A percentile compares a stretch with the other conserved stretches of the same genome.
Evolutionary conservation across 352 stramenopile genomes (phyloP).

Genomic region (Pythium myriotylum): DNA sequence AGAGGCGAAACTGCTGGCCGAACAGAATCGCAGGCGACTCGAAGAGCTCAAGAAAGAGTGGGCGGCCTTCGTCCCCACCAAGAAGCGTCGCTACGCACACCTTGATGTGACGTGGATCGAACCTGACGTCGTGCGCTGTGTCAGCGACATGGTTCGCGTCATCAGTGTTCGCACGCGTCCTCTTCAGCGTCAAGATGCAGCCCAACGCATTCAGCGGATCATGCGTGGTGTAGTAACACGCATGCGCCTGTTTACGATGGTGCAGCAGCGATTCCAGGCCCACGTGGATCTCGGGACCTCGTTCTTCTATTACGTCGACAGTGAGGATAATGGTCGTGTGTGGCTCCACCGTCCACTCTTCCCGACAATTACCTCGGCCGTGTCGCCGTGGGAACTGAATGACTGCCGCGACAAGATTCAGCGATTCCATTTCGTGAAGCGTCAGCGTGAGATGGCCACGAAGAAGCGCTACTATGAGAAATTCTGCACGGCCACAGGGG

Average conservation of each 20-base stretch:
- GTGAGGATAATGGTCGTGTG: conserved; percentile 29
- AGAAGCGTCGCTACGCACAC: conserved; percentile 49
- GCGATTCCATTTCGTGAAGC: conserved; percentile 47
- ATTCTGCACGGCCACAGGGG: background rate
- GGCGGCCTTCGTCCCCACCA: conserved; percentile 40
- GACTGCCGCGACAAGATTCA: conserved; percentile 51
- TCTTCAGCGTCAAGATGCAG: conserved; percentile 45
- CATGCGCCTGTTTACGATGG: conserved; percentile 32
- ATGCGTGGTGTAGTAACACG: conserved; percentile 43
- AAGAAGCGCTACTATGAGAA: conserved; percentile 53
- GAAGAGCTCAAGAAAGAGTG: conserved; percentile 24
- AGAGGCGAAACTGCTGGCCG: conserved; percentile 23
- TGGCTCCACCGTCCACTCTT: conserved; percentile 51
- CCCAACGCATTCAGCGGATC: conserved; percentile 63
- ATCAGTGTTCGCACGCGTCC: conserved; percentile 33
- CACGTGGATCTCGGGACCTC: conserved; percentile 46
- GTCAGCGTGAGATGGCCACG: conserved; percentile 33
- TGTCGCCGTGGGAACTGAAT: conserved; percentile 42
- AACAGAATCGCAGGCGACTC: conserved; percentile 13
- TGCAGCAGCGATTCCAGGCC: conserved; percentile 42
- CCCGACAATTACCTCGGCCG: conserved; percentile 31
- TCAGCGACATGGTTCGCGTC: conserved; percentile 46
- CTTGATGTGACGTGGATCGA: conserved; percentile 72
- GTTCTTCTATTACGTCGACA: conserved; percentile 70
- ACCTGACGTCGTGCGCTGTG: conserved; percentile 55